A percentile compares a stretch with the other conserved stretches of the same genome.
These are phyloP conservation scores for Mycena sanguinolenta DNA, from an alignment of 768 basidiomycete genomes.

Conservation along the genomic window DNA sequence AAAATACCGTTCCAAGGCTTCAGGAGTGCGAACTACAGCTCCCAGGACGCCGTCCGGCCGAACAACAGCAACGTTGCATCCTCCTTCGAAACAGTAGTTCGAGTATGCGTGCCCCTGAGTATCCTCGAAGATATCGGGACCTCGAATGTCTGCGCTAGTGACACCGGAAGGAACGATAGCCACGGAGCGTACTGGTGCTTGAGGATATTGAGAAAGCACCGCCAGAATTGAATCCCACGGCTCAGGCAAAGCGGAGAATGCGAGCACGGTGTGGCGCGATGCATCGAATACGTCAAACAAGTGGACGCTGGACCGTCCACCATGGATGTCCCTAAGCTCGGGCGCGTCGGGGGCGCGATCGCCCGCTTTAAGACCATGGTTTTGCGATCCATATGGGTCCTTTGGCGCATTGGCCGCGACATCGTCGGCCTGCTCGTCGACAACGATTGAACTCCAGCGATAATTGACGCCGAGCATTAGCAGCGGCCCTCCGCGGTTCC, in stretches of 20 bases:
- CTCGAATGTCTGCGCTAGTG: not conserved
- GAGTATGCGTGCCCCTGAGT: constrained; percentile 7
- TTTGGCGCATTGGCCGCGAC: not conserved
- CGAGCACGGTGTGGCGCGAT: constrained; percentile 50
- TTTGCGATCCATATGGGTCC: constrained; percentile 42
- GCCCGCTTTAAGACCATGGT: constrained; percentile 16
- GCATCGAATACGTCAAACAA: constrained; percentile 48
- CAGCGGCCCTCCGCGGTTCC: constrained; percentile 41
- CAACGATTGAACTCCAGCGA: constrained; percentile 44
- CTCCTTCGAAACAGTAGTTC: constrained; percentile 5
- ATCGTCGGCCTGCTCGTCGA: constrained; percentile 50
- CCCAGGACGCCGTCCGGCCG: constrained; percentile 11
- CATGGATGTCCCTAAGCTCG: constrained; percentile 35
- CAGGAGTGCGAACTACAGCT: not conserved
- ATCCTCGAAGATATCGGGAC: constrained; percentile 6
- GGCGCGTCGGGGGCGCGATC: constrained; percentile 53
- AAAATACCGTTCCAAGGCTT: not conserved
- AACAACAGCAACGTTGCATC: not conserved
- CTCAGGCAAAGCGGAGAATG: constrained; percentile 42
- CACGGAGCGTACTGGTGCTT: constrained; percentile 61
- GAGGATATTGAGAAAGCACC: not conserved
- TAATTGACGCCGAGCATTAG: constrained; percentile 62
- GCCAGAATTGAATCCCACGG: not conserved
- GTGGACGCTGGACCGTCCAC: constrained; percentile 12
- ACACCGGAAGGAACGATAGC: not conserved